Evolutionary conservation across 345 rosid genomes (phyloP), one percentile per base, ranked within the genome.

Genomic region (Trapa bicornis): DNA sequence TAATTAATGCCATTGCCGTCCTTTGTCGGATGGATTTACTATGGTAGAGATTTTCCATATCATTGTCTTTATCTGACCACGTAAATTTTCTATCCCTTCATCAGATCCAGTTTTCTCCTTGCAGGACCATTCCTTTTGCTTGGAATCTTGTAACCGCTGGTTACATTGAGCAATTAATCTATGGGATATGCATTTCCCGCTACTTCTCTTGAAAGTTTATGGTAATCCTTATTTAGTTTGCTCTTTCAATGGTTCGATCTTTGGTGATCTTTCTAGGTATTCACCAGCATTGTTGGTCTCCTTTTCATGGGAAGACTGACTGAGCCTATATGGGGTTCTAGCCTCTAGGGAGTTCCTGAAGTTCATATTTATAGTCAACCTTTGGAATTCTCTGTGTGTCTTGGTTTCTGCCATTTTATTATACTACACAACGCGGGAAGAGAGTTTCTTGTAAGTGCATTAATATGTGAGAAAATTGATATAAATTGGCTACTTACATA

Each of bases 141-240:
- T 95, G 98, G 99, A 95, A 95, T 77, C 90, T 95, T 53, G 64
- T 95, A 47, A 91, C 98, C 7, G 83, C 94, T 33, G 99, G 99
- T 73, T 95, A 86, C 70, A 74, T 95, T 61, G 99, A 95, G 72
- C 92, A 86, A 70, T 73, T 96, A 9, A 69, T 86, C 61, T 72
- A 82, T 87, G 99, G 97, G 85, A 96, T 91, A 85, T 76, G 79
- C 33, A 64, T 12, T 72, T 72, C 1, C 57, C 70, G 53, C 11
- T 37, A 48, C 32, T 47, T 37, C 67, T 32, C 71, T 6, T 71
- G 16, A 12, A 41, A 37, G 54, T 22, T 22, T 61, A 22, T 22
- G 29, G 29, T 22, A 3, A 68, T 22, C 12, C 65, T 37, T 72
- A 41, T 54, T 65, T 37, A 42, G 42, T 35, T 16, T 1, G 36